These are phyloP conservation scores for Globisporangium paroecandrum DNA, from an alignment of 352 stramenopile species.

Conservation along the genomic window DNA sequence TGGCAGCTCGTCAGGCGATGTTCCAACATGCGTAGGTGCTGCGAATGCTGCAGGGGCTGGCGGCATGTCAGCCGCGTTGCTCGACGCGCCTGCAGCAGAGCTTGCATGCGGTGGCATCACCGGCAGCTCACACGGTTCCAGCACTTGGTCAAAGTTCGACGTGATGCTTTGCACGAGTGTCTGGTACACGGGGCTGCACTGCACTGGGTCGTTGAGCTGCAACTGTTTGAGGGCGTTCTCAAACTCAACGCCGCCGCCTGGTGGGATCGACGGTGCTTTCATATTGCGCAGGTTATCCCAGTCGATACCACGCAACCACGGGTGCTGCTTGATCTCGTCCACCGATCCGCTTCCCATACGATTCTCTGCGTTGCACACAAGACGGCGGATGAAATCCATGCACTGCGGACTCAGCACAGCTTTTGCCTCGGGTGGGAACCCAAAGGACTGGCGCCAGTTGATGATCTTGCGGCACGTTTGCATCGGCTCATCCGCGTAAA, in stretches of 20 bases:
- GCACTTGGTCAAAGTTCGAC: conserved; percentile 96
- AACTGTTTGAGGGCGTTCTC: conserved; percentile 88
- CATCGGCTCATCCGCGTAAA: conserved; percentile 95
- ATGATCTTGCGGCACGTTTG: conserved; percentile 93
- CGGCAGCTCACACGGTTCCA: conserved; percentile 58
- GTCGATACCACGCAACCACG: conserved; percentile 93
- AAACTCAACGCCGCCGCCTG: conserved; percentile 79
- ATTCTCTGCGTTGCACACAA: conserved; percentile 90
- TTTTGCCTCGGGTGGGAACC: conserved; percentile 52
- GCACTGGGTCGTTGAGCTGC: conserved; percentile 47
- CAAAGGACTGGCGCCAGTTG: conserved; percentile 71
- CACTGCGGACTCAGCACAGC: conserved; percentile 55
- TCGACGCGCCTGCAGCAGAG: neutral
- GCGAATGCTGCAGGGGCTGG: conserved; percentile 13
- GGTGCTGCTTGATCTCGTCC: conserved; percentile 93
- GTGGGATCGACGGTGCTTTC: conserved; percentile 85
- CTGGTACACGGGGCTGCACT: conserved; percentile 56
- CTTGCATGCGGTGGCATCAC: conserved; percentile 19
- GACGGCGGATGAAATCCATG: conserved; percentile 85
- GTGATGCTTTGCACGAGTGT: conserved; percentile 87
- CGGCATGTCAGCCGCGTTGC: conserved; percentile 2
- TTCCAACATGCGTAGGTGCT: conserved; percentile 9
- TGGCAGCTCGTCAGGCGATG: conserved; percentile 23
- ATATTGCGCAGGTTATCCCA: conserved; percentile 78
- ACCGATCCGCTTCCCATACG: conserved; percentile 90